Evolutionary conservation across 2,329 filamentous ascomycete species (phyloP).

Genomic region (Diaporthe vaccinii): DNA sequence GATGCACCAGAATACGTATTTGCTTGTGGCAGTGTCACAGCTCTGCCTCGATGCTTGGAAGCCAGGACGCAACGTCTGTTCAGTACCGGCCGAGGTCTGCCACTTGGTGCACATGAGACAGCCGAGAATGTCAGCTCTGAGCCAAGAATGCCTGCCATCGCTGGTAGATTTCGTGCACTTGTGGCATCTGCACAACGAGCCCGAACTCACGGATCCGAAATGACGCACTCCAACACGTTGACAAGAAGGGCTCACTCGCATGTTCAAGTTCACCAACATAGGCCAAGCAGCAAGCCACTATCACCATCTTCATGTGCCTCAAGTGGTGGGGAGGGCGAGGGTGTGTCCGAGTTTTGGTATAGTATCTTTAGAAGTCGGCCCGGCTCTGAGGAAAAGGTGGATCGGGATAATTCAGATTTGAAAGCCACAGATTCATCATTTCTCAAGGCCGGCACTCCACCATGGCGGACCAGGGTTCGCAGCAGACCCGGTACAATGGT

Average conservation of each 20-base stretch:
- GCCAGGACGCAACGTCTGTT: neutral
- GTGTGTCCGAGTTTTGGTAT: neutral
- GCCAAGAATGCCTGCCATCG: neutral
- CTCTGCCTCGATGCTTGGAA: neutral
- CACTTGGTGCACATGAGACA: neutral
- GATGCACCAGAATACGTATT: neutral
- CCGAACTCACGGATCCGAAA: neutral
- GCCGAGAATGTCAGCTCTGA: neutral
- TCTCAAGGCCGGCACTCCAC: slow-evolving; percentile 31
- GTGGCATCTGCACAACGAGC: neutral
- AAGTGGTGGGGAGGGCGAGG: neutral
- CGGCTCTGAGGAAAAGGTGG: slow-evolving; percentile 3
- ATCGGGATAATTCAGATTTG: neutral
- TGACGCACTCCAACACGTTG: neutral
- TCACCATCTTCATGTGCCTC: neutral
- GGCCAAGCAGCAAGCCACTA: slow-evolving; percentile 2
- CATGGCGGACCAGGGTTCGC: slow-evolving; percentile 16
- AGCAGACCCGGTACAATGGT: slow-evolving; percentile 37
- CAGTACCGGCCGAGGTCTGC: neutral
- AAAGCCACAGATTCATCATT: slow-evolving; percentile 26
- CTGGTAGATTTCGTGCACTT: neutral
- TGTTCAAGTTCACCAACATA: neutral
- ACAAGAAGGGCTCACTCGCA: neutral
- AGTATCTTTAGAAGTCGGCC: slow-evolving; percentile 19
- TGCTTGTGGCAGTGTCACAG: neutral